A percentile compares a stretch with the other conserved stretches of the same genome.
These are phyloP conservation scores for Candida ipomoeae DNA, from an alignment of 805 yeast genomes.

Conservation along the genomic window DNA sequence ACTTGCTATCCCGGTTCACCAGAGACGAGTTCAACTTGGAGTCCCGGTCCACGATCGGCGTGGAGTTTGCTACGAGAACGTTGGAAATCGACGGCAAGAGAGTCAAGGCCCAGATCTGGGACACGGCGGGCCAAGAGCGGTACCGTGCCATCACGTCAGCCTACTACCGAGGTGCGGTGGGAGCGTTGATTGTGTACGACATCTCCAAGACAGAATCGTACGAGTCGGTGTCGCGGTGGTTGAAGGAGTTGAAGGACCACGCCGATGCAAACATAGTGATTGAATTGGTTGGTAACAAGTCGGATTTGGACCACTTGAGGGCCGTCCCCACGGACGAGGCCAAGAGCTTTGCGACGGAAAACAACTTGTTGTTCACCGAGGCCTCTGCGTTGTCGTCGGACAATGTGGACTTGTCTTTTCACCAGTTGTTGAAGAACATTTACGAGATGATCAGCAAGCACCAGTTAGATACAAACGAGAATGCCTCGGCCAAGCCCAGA, in stretches of 20 bases:
- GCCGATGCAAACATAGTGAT: conserved; percentile 94
- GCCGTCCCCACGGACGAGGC: conserved; percentile 99
- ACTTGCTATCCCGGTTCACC: conserved; percentile 87
- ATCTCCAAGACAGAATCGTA: conserved; percentile 86
- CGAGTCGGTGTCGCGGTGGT: conserved; percentile 82
- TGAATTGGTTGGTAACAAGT: conserved; percentile 88
- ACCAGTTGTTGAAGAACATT: conserved; percentile 86
- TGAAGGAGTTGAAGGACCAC: conserved; percentile 85
- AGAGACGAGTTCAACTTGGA: conserved; percentile 94
- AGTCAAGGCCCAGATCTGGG: conserved; percentile 94
- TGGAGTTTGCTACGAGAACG: conserved; percentile 95
- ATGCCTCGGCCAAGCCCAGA: conserved; percentile 53
- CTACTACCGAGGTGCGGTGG: conserved; percentile 96
- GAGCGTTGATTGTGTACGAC: conserved; percentile 93
- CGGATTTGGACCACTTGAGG: conserved; percentile 85
- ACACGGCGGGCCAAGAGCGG: conserved; percentile 98
- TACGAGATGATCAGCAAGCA: conserved; percentile 93
- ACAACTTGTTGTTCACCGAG: conserved; percentile 88
- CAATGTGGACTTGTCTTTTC: conserved; percentile 92
- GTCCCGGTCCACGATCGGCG: conserved; percentile 93
- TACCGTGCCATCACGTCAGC: conserved; percentile 97
- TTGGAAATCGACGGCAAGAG: conserved; percentile 80
- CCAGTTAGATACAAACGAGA: conserved; percentile 83
- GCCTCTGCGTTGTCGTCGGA: conserved; percentile 92
- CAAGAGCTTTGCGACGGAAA: conserved; percentile 87